phyloP scores from a whole-genome alignment of 768 basidiomycete species.

The Asterophora lycoperdoides region DNA sequence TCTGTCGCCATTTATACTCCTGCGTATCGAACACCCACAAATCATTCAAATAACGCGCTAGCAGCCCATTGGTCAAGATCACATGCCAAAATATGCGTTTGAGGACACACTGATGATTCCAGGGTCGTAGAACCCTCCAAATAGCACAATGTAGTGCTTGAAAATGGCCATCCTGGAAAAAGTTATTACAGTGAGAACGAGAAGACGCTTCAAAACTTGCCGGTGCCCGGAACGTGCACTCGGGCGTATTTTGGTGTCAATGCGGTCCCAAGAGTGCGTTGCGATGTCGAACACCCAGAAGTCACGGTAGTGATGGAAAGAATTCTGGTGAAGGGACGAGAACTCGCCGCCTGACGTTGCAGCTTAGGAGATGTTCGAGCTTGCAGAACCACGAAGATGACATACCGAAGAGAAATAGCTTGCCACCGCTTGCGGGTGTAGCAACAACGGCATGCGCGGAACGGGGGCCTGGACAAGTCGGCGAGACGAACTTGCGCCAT shows the following conservation, averaged over 20 bases:
- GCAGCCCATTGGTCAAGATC: not conserved
- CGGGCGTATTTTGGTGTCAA: constrained; percentile 80
- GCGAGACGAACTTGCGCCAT: constrained; percentile 84
- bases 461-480: constrained; percentile 81
- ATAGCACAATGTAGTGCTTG: constrained; percentile 84
- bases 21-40: constrained; percentile 84
- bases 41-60: constrained; percentile 80
- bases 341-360: constrained; percentile 69
- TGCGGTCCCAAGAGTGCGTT: constrained; percentile 80
- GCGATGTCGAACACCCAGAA: constrained; percentile 84
- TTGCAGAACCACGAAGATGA: not conserved
- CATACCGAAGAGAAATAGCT: constrained; percentile 77
- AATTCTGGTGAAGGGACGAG: constrained; percentile 76
- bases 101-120: constrained; percentile 68
- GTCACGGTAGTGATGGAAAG: constrained; percentile 85
- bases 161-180: constrained; percentile 72
- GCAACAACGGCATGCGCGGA: constrained; percentile 82
- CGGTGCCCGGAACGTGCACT: constrained; percentile 82
- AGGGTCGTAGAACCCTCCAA: constrained; percentile 89
- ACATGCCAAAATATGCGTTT: not conserved
- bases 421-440: constrained; percentile 76
- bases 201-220: constrained; percentile 28
- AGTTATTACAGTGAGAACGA: not conserved
- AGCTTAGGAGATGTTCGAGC: not conserved
- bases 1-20: constrained; percentile 80